Conservation (phyloP, 306 rosid genomes). For the Prunus fruticosa region DNA sequence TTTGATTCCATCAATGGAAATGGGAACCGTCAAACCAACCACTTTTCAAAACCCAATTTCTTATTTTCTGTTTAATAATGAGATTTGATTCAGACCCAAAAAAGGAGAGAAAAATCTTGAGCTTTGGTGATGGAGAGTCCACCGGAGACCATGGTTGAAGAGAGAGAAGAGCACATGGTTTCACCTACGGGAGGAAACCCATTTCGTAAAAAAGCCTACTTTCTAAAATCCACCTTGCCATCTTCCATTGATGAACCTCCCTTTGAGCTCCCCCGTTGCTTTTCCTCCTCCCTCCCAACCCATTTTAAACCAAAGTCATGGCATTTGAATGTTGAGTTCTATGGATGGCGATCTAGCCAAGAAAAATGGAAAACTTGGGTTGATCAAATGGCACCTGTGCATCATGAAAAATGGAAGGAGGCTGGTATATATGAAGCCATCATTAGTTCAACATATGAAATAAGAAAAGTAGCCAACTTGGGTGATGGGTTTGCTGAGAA, state of each 20-base stretch:
- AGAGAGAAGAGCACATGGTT: conserved; percentile 42
- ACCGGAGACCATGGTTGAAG: conserved; percentile 26
- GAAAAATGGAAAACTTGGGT: conserved; percentile 23
- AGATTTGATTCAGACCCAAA: background rate
- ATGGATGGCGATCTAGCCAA: background rate
- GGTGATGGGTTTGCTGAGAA: conserved; percentile 10
- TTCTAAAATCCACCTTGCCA: conserved; percentile 21
- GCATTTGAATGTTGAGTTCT: background rate
- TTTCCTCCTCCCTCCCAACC: background rate
- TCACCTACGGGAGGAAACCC: conserved; percentile 45
- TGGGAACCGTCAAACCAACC: background rate
- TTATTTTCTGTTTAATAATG: background rate
- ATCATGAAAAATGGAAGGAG: conserved; percentile 23
- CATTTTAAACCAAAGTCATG: no score
- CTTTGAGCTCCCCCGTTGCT: background rate
- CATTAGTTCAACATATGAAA: background rate
- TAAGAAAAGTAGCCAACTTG: background rate
- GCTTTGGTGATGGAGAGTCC: background rate
- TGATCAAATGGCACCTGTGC: conserved; percentile 21
- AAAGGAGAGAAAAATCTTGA: background rate
- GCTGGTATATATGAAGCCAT: conserved; percentile 20
- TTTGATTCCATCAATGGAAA: no score
- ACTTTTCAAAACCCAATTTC: background rate
- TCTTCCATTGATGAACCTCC: conserved; percentile 6
- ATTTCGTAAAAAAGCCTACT: conserved; percentile 33